Conservation (phyloP, 176 grass and related monocot genomes). For the Tillandsia fasciculata region DNA sequence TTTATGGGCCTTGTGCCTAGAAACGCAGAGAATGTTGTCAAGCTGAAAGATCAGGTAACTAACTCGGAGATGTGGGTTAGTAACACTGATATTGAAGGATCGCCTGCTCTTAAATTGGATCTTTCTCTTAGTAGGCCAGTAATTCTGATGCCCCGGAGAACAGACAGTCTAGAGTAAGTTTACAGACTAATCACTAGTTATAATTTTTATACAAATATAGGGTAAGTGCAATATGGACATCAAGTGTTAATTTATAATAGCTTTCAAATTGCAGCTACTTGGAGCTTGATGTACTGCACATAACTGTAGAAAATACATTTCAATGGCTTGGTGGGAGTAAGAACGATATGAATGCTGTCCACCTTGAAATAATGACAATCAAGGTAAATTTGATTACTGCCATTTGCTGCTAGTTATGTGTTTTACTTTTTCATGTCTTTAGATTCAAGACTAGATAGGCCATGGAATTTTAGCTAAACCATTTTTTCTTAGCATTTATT, state of each 20-base stretch:
- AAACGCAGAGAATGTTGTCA: slow-evolving; percentile 58
- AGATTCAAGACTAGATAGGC: too few relatives aligned
- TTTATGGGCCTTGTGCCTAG: slow-evolving; percentile 89
- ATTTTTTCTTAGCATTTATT: too few relatives aligned
- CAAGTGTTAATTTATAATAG: neutral
- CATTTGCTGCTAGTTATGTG: slow-evolving; percentile 13
- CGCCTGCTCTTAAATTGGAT: slow-evolving; percentile 81
- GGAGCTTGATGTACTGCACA: slow-evolving; percentile 86
- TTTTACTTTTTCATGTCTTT: neutral
- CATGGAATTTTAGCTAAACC: too few relatives aligned
- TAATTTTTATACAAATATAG: neutral
- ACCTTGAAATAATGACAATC: slow-evolving; percentile 68
- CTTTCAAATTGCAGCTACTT: slow-evolving; percentile 58
- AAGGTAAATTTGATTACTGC: slow-evolving; percentile 38
- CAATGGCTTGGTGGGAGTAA: slow-evolving; percentile 83
- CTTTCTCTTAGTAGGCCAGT: slow-evolving; percentile 86
- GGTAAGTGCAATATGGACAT: neutral
- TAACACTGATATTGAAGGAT: slow-evolving; percentile 87
- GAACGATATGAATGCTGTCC: slow-evolving; percentile 74
- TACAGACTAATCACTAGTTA: neutral
- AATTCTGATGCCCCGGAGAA: slow-evolving; percentile 86
- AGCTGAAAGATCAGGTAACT: slow-evolving; percentile 77
- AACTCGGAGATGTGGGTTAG: slow-evolving; percentile 91
- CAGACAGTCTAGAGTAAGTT: slow-evolving; percentile 75
- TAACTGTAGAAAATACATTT: slow-evolving; percentile 81